Conservation (phyloP, 1,139 yeast species). For the Suhomyces atakaporum region DNA sequence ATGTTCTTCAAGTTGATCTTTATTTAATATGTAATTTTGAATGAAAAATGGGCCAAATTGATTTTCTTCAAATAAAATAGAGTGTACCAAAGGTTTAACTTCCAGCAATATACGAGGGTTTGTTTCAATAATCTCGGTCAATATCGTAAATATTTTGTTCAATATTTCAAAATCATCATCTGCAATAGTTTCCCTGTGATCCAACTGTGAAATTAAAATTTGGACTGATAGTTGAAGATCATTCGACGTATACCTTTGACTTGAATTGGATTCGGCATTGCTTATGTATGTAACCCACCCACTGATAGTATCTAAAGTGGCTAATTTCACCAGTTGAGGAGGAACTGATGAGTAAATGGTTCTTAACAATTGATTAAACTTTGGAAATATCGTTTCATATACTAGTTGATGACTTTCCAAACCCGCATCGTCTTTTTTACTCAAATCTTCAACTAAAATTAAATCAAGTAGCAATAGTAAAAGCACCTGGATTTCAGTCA, state of each 20-base stretch:
- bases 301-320: slow-evolving; percentile 33
- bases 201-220: slow-evolving; percentile 26
- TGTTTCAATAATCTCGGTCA: slow-evolving; percentile 50
- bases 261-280: slow-evolving; percentile 37
- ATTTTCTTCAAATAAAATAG: slow-evolving; percentile 37
- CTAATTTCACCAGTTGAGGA: slow-evolving; percentile 16
- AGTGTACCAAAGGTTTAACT: slow-evolving; percentile 23
- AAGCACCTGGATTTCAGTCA: slow-evolving; percentile 11
- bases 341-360: background rate
- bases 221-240: slow-evolving; percentile 20
- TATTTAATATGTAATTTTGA: slow-evolving; percentile 23
- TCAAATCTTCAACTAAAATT: slow-evolving; percentile 58
- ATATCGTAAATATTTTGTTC: slow-evolving; percentile 33
- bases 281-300: slow-evolving; percentile 39
- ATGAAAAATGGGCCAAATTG: slow-evolving; percentile 44
- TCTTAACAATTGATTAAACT: slow-evolving; percentile 8
- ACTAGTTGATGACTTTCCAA: slow-evolving; percentile 15
- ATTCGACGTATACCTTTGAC: slow-evolving; percentile 32
- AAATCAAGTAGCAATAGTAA: slow-evolving; percentile 27
- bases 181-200: slow-evolving; percentile 11
- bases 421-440: slow-evolving; percentile 31
- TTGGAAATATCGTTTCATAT: slow-evolving; percentile 13
- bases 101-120: slow-evolving; percentile 43
- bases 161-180: slow-evolving; percentile 21
- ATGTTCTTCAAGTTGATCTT: slow-evolving; percentile 33